Evolutionary conservation across 2,329 filamentous ascomycete species (phyloP).

Genomic region (Alternaria arbusti): DNA sequence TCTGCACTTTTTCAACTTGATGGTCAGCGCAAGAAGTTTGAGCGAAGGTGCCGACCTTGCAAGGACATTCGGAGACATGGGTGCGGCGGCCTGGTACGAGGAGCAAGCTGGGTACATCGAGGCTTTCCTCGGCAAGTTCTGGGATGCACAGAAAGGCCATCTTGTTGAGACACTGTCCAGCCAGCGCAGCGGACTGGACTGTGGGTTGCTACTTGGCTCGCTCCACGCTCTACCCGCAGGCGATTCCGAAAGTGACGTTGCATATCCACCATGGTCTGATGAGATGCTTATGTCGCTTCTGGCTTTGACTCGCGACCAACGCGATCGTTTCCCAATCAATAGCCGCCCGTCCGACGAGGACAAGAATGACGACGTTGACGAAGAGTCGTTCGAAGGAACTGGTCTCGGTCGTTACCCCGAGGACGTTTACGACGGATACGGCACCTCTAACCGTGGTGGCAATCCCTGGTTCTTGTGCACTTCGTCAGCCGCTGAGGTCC

Average conservation of each 20-base stretch:
- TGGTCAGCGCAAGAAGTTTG: conserved; percentile 47
- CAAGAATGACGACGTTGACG: conserved; percentile 11
- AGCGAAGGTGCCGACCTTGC: conserved; percentile 46
- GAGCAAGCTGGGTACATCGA: conserved; percentile 46
- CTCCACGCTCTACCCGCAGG: conserved; percentile 41
- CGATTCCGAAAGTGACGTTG: conserved; percentile 19
- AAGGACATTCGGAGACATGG: conserved; percentile 41
- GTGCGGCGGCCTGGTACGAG: conserved; percentile 49
- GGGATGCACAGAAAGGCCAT: conserved; percentile 46
- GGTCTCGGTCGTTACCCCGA: conserved; percentile 54
- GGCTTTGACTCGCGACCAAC: conserved; percentile 43
- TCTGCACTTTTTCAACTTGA: conserved; percentile 51
- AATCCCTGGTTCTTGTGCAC: conserved; percentile 56
- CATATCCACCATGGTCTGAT: conserved; percentile 47
- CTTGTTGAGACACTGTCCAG: conserved; percentile 46
- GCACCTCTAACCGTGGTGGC: conserved; percentile 35
- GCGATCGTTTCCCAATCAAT: conserved; percentile 49
- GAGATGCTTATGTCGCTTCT: conserved; percentile 48
- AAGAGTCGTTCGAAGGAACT: conserved; percentile 35
- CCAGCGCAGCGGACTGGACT: conserved; percentile 46
- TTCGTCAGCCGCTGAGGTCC: conserved; percentile 47
- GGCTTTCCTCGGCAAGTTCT: conserved; percentile 44
- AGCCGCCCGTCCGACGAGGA: conserved; percentile 21
- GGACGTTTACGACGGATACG: conserved; percentile 51
- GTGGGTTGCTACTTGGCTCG: conserved; percentile 47